Base-by-base conservation (phyloP, 192 early-diverging fungal genomes). In the Neocallimastix lanati region DNA sequence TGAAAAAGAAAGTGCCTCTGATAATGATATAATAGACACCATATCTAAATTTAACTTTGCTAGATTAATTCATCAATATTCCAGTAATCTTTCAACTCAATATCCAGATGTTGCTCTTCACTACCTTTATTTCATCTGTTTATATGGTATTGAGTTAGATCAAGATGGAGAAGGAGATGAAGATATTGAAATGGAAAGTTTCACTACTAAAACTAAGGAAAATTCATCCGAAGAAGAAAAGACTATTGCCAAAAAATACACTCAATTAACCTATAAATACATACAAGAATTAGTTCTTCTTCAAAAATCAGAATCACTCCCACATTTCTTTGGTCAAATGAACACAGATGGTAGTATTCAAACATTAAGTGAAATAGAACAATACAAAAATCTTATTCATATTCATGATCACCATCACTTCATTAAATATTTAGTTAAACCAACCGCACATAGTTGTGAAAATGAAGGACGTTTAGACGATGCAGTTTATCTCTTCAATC, bases 401-500 rank as follows among this genome's bases (percentile, higher is more conserved):
- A 85, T 95, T 18, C 76, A 83, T 25, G 85, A 82, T 50, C 81
- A 85, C 29, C 84, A 85, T 18, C 92, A 93, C 78, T 91, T 93
- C 80, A 80, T 93, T 38, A 86, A 89, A 37, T 78, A 86, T 2
- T 90, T 98, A 30, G 83, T 92, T 18, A 81, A 88, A 14, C 86
- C 86, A 76, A 86, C 93, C 28, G 95, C 94, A 6, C 86, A 90
- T 80, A 85, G 89, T 35, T 92, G 90, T 77, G 92, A 90, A 38
- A 85, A 87, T 35, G 88, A 91, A 77, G 40, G 40, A 21, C 85
- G 87, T 2, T 86, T 93, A 76, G 86, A 83, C 14, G 94, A 96
- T 81, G 91, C 93, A 3, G 88, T 95, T 28, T 82, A 91, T 80
- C 83, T 96, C 58, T 94, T 91, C 80, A 88, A 95, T 81, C 87